Percentiles rank a stretch among this genome's conserved stretches.
Conservation (phyloP, 768 basidiomycete genomes). For the Tulasnella sp. region DNA sequence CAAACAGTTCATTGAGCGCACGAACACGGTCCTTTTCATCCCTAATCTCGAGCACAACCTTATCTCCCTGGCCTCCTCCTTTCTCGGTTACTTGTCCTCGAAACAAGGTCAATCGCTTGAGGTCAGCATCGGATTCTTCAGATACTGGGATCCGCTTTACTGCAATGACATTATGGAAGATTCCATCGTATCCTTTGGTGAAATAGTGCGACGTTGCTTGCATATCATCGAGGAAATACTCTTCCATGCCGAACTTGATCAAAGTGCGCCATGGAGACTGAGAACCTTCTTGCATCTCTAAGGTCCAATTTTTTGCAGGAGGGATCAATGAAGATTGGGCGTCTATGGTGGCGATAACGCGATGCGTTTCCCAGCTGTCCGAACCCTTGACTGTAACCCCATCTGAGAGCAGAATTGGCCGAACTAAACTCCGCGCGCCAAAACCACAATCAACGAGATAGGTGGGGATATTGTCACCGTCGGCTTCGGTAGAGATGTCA, state of each 20-base stretch:
- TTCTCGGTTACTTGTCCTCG: background rate
- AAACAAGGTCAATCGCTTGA: constrained; percentile 1
- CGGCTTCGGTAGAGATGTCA: too few species aligned
- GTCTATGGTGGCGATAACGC: background rate
- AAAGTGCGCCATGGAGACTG: background rate
- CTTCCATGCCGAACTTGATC: background rate
- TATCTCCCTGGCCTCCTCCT: background rate
- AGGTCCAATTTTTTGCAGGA: background rate
- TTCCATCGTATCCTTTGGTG: background rate
- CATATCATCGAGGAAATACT: background rate
- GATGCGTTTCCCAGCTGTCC: background rate
- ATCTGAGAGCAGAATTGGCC: background rate
- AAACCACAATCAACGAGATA: constrained; percentile 7
- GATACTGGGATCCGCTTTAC: background rate
- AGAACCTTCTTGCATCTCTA: background rate
- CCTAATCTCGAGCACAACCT: background rate
- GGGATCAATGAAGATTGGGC: constrained; percentile 1
- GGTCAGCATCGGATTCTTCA: background rate
- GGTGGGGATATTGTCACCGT: background rate
- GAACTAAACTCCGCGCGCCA: background rate
- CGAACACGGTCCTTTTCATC: constrained; percentile 7
- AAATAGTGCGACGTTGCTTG: background rate
- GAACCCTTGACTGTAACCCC: background rate
- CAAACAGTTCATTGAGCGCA: constrained; percentile 8
- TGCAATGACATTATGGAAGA: constrained; percentile 1